Conservation (phyloP, 1,284 basidiomycete genomes). For the Marasmius fiardii region DNA sequence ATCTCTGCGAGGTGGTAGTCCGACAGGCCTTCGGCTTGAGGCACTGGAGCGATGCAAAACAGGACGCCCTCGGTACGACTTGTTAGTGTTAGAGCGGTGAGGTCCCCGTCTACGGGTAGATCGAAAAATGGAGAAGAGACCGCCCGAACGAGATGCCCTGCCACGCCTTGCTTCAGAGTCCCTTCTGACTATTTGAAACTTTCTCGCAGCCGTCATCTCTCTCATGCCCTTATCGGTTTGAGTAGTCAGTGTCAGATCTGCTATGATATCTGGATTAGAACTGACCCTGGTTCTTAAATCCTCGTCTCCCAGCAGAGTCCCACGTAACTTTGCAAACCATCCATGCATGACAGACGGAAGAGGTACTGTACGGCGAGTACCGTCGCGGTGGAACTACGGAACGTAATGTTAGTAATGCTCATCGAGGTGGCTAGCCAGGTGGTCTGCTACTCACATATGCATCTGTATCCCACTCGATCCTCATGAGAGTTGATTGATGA, state of each 20-base stretch:
- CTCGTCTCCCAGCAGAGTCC: slow-evolving; percentile 67
- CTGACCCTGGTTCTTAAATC: slow-evolving; percentile 46
- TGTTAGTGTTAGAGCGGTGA: background rate
- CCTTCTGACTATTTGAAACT: slow-evolving; percentile 8
- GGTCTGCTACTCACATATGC: slow-evolving; percentile 24
- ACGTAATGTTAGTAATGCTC: slow-evolving; percentile 1
- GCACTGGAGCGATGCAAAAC: slow-evolving; percentile 1
- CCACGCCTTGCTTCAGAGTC: background rate
- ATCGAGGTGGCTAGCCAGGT: background rate
- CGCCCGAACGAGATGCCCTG: background rate
- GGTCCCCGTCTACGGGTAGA: background rate
- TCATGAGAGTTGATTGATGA: slow-evolving; percentile 31
- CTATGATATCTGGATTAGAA: background rate
- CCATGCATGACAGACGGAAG: slow-evolving; percentile 69
- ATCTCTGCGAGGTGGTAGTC: slow-evolving; percentile 4
- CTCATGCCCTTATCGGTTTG: slow-evolving; percentile 28
- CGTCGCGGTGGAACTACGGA: slow-evolving; percentile 43
- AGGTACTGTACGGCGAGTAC: slow-evolving; percentile 42
- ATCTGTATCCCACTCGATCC: slow-evolving; percentile 46
- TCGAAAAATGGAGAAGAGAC: slow-evolving; percentile 10
- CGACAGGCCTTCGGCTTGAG: slow-evolving; percentile 13
- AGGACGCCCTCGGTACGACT: background rate
- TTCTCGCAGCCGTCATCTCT: slow-evolving; percentile 54
- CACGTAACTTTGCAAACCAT: slow-evolving; percentile 76
- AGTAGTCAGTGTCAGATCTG: background rate